Percentiles rank a stretch among this genome's conserved stretches.
phyloP scores from a whole-genome alignment of 257 asterid species.

The Rehmannia glutinosa region DNA sequence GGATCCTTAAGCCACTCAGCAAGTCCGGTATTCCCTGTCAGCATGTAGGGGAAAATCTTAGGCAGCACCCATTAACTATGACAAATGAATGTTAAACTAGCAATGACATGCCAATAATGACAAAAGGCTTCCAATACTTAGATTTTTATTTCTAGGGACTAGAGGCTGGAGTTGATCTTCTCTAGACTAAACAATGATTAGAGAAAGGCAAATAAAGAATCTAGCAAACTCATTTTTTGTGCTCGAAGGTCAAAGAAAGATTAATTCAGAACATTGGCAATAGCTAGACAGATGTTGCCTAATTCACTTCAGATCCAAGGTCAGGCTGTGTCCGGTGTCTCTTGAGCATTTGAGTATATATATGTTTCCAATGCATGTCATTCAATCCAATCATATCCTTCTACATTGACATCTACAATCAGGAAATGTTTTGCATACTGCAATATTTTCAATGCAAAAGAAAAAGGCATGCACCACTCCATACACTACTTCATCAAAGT shows the following conservation, averaged over 20 bases:
- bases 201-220: not conserved
- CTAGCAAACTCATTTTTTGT: not conserved
- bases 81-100: conserved; percentile 4
- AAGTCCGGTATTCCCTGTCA: conserved; percentile 57
- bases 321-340: not conserved
- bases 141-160: not conserved
- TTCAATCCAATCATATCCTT: too few relatives aligned
- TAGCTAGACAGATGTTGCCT: not conserved
- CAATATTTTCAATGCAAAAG: too few relatives aligned
- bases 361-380: not conserved
- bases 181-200: not conserved
- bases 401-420: too few relatives aligned
- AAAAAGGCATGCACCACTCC: too few relatives aligned
- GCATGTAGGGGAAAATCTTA: conserved; percentile 24
- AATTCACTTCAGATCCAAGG: not conserved
- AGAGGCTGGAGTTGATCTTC: not conserved
- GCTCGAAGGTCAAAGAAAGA: not conserved
- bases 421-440: too few relatives aligned
- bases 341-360: not conserved
- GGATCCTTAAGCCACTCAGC: conserved; percentile 78
- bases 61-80: not conserved
- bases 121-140: not conserved
- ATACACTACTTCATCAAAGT: not conserved
- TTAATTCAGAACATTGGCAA: not conserved
- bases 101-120: conserved; percentile 10